Evolutionary conservation across 2,329 filamentous ascomycete genomes (phyloP), one percentile per base, ranked within the genome.

Genomic region (Neophaeococcomyces aloes): DNA sequence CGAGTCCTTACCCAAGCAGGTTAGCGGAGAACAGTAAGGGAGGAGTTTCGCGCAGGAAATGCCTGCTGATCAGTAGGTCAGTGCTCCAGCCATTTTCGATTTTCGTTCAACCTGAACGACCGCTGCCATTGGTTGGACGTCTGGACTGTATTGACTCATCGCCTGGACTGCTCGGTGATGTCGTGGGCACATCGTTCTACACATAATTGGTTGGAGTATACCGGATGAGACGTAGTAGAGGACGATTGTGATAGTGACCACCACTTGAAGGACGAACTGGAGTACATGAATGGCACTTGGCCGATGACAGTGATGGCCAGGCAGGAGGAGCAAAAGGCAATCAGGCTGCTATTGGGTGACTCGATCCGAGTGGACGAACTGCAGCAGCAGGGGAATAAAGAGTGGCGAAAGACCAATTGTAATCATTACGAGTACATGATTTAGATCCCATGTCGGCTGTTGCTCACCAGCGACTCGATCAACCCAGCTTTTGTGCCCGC

Each of bases 21-120:
- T 13, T 23, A 41, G 38, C 38, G 7, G 6, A 15, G 35, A 18
- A 10, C 17, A 42, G 7, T 19, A 11, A 18, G 39, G 18, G 14
- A 21, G 34, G 30, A 14, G 27, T 30, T 33, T 42, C 39, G 39
- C 31, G 39, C 27, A 18, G 17, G 29, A 42, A 21, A 35, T 30
- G 30, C 29, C 30, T 30, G 19, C 27, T 35, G 39, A 42, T 42
- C 39, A 42, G 18, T 30, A 27, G 39, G 31, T 35, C 39, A 29
- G 25, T 17, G 7, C 23, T 31, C 27, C 21, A 19, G 10, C 17
- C 17, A 33, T 7, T 23, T n/a, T 41, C 25, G 32, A 18, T 19
- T 41, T n/a, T 32, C 25, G 27, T 21, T n/a, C 10, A 23, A 33
- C 7, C 7, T n/a, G 11, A 23, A 41, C 8, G 14, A 11, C 3